Base-by-base conservation (phyloP, 169 alveolate species). In the Plasmodium yoelii region DNA sequence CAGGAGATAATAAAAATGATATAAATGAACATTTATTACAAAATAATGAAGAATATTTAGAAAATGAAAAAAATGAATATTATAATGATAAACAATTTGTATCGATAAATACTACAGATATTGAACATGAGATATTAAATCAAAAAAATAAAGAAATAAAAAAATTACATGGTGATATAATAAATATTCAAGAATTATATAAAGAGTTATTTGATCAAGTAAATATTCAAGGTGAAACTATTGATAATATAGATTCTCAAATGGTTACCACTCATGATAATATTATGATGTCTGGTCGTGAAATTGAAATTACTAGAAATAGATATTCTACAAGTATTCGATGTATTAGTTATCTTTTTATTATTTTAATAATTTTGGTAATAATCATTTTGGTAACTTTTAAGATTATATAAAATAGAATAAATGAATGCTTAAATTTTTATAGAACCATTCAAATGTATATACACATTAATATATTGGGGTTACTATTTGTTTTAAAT, bases 121-220 rank as follows among this genome's bases (percentile, higher is more conserved):
- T 82, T 15, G 90, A 82, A 82, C 67, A 82, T n/a, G 90, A 82
- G 44, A 82, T 82, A n/a, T 55, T 82, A 47, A 65, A 44, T 53
- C 90, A 82, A 60, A 82, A 82, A 82, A 82, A 82, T 82, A 82
- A 65, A 61, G 90, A 82, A 82, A 82, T 82, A 55, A 65, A 82
- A 44, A 65, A 82, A 82, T 82, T 82, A 67, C 90, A 82, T 82
- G 68, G 68, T 39, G 90, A 82, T 28, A 82, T 82, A 67, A 44
- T 82, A 26, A 82, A 82, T 59, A 82, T 82, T 34, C 90, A 82
- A 42, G 90, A 67, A 15, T 28, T 82, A 67, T 82, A 82, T 71
- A 82, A 82, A 47, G 90, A 82, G 34, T 55, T 82, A 67, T 82
- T 67, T 65, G 90, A 82, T 8, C 90, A 82, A 42, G 51, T 82